A percentile compares a stretch with the other conserved stretches of the same genome.
These are phyloP conservation scores for Stagonosporopsis rhizophila DNA, from an alignment of 2,329 filamentous ascomycete genomes.

Conservation along the genomic window DNA sequence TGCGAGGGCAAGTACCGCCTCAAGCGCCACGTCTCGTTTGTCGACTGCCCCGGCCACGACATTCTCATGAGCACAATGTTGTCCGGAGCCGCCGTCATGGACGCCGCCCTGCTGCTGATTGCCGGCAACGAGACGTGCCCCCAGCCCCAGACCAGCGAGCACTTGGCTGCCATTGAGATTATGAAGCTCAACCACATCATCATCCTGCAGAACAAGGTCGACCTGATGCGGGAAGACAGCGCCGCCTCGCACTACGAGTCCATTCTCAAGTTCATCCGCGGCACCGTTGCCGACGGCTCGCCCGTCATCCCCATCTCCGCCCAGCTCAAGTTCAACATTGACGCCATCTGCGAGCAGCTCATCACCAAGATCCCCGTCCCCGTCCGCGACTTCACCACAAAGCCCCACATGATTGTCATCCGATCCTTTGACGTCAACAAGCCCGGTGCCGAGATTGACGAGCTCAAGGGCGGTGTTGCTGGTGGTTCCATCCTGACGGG, in stretches of 20 bases:
- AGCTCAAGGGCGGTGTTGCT: slow-evolving; percentile 97
- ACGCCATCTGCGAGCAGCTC: slow-evolving; percentile 95
- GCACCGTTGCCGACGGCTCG: slow-evolving; percentile 92
- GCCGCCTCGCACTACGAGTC: slow-evolving; percentile 95
- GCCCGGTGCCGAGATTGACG: slow-evolving; percentile 97
- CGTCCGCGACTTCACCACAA: slow-evolving; percentile 84
- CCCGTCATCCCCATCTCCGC: slow-evolving; percentile 97
- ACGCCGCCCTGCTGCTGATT: slow-evolving; percentile 93
- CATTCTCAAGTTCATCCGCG: slow-evolving; percentile 97
- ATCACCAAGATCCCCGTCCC: slow-evolving; percentile 95
- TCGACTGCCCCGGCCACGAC: slow-evolving; percentile 99
- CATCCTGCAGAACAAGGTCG: slow-evolving; percentile 99
- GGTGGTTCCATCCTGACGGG: slow-evolving; percentile 96
- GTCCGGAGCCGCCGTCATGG: slow-evolving; percentile 99
- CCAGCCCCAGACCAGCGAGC: slow-evolving; percentile 97
- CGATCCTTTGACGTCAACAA: slow-evolving; percentile 99
- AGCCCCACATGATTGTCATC: slow-evolving; percentile 99
- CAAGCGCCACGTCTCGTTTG: slow-evolving; percentile 74
- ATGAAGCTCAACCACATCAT: slow-evolving; percentile 99
- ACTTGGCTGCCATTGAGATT: slow-evolving; percentile 98
- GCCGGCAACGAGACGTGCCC: slow-evolving; percentile 98
- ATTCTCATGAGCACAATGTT: slow-evolving; percentile 99
- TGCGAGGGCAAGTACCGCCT: slow-evolving; percentile 88
- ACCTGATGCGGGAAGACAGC: slow-evolving; percentile 95
- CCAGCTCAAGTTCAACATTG: slow-evolving; percentile 99